Percentiles rank a stretch among this genome's conserved stretches.
phyloP scores from a whole-genome alignment of 768 basidiomycete species.

The Arthromyces matolae region DNA sequence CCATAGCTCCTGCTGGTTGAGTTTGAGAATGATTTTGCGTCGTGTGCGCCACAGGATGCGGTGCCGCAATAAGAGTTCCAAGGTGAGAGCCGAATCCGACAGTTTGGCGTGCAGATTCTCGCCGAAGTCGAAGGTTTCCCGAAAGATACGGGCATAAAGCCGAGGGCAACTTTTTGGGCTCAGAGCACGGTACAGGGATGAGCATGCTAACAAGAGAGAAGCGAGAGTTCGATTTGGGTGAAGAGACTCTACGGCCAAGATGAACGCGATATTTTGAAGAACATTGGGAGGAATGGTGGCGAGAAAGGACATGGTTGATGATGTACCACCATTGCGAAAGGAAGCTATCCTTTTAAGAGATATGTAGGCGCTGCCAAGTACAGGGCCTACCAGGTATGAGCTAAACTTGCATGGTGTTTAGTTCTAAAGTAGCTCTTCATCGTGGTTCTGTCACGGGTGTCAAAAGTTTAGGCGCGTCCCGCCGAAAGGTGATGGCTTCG shows the following conservation, averaged over 20 bases:
- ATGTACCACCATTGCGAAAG: not conserved
- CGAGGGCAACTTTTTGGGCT: slow-evolving; percentile 42
- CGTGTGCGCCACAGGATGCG: slow-evolving; percentile 47
- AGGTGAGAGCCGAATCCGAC: slow-evolving; percentile 40
- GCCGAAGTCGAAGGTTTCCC: slow-evolving; percentile 43
- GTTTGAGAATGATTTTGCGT: slow-evolving; percentile 27
- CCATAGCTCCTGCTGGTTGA: slow-evolving; percentile 48
- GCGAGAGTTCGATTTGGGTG: slow-evolving; percentile 40
- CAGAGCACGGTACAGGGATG: slow-evolving; percentile 40
- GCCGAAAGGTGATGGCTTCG: too few species aligned
- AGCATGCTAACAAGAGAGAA: slow-evolving; percentile 43
- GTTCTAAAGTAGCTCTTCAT: too few species aligned
- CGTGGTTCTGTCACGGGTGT: too few species aligned
- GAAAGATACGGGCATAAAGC: slow-evolving; percentile 55
- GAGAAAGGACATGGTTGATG: slow-evolving; percentile 41
- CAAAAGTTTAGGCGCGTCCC: too few species aligned
- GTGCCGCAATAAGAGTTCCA: slow-evolving; percentile 46
- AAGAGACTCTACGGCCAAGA: slow-evolving; percentile 36
- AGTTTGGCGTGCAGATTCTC: slow-evolving; percentile 23
- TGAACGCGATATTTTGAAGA: slow-evolving; percentile 51
- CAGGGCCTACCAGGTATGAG: too few species aligned
- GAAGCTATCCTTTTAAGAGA: slow-evolving; percentile 4
- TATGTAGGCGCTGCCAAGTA: too few species aligned
- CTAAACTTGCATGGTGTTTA: too few species aligned
- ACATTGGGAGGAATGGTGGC: slow-evolving; percentile 53